These are phyloP conservation scores for Citrus medica DNA, from an alignment of 345 rosid species.

Conservation along the genomic window DNA sequence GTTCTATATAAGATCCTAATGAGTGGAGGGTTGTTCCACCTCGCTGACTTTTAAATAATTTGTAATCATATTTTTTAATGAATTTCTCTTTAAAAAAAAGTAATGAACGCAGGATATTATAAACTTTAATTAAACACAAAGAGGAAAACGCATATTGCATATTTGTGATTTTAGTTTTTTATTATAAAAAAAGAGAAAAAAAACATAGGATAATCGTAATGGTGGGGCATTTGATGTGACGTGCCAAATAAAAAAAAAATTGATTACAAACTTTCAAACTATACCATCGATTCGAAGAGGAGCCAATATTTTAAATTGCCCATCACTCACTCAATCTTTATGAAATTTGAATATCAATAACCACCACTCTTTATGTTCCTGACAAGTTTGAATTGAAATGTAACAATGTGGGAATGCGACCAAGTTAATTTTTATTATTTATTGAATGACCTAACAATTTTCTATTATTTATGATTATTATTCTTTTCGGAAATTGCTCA, in stretches of 20 bases:
- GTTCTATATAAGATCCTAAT: fast-evolving
- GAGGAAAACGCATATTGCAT: neutral
- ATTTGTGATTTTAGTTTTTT: neutral
- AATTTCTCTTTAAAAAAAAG: too few relatives aligned
- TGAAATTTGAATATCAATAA: neutral
- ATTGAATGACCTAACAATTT: neutral
- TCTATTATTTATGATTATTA: neutral
- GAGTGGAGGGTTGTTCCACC: too few relatives aligned
- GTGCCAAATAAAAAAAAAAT: neutral
- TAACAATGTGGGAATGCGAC: neutral
- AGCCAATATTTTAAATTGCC: neutral
- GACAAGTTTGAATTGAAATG: neutral
- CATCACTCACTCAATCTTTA: too few relatives aligned
- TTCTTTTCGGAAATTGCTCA: neutral
- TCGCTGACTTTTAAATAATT: fast-evolving
- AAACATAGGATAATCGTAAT: neutral
- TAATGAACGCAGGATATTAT: too few relatives aligned
- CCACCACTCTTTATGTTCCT: neutral
- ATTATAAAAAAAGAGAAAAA: neutral
- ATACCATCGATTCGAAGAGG: neutral
- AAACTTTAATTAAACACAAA: too few relatives aligned
- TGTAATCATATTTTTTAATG: too few relatives aligned
- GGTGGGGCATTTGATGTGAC: constrained; percentile 1
- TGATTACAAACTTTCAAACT: neutral
- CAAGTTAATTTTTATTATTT: neutral